These are phyloP conservation scores for bread wheat (Triticum aestivum) DNA, from an alignment of 176 grass and related monocot species.

Conservation along the genomic window DNA sequence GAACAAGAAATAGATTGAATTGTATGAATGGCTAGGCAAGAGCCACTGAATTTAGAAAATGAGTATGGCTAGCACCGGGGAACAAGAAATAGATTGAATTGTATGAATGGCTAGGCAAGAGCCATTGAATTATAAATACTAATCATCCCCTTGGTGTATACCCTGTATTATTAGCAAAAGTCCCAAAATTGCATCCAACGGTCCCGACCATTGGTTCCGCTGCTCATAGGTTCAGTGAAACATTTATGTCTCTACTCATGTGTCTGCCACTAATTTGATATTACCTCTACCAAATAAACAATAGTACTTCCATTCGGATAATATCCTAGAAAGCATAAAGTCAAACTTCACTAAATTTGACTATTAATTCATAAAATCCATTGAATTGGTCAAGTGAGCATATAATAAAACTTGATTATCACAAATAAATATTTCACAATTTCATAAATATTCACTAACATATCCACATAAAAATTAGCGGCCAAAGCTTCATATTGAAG, in stretches of 20 bases:
- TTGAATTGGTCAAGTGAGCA: neutral
- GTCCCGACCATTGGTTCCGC: neutral
- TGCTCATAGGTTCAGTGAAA: neutral
- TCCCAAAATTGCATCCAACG: neutral
- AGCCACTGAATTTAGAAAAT: neutral
- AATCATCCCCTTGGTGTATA: neutral
- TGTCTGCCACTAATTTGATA: neutral
- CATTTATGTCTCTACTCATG: neutral
- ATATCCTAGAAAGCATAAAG: neutral
- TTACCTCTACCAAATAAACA: neutral
- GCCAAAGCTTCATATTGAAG: neutral
- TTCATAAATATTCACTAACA: neutral
- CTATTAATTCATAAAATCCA: neutral
- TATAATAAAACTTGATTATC: neutral
- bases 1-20: neutral
- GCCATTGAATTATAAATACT: neutral
- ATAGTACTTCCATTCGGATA: neutral
- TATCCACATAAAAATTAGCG: neutral
- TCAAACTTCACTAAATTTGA: neutral
- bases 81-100: neutral
- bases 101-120: neutral
- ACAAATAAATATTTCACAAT: neutral
- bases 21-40: neutral
- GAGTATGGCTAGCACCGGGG: neutral
- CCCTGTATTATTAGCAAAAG: neutral